Percentiles rank a stretch among this genome's conserved stretches.
Conservation (phyloP, 1,284 basidiomycete species). For the Rhodotorula glutinis region DNA sequence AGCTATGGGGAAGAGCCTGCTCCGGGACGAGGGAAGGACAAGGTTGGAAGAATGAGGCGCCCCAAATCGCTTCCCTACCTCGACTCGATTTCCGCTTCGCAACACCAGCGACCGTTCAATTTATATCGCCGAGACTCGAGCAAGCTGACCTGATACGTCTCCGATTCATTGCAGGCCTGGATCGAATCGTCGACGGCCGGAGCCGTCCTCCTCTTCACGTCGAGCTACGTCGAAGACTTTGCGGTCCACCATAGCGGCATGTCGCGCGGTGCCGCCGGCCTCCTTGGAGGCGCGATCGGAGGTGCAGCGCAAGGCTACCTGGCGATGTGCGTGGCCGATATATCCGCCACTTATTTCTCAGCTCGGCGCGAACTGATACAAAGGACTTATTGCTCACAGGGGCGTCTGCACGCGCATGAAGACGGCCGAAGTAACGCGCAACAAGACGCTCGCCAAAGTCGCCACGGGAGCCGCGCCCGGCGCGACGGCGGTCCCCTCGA, state of each 20-base stretch:
- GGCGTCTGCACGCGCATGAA: conserved; percentile 43
- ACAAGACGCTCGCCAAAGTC: conserved; percentile 67
- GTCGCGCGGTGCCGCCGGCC: conserved; percentile 74
- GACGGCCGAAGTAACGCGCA: conserved; percentile 87
- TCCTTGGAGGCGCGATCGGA: conserved; percentile 94
- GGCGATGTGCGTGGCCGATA: conserved; percentile 62
- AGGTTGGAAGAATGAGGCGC: not conserved
- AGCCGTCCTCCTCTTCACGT: conserved; percentile 89
- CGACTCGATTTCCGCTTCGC: too few species aligned
- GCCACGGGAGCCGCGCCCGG: conserved; percentile 5
- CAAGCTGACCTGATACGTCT: too few species aligned
- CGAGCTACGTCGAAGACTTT: conserved; percentile 83
- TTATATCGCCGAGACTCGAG: too few species aligned
- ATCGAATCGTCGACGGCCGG: conserved; percentile 85
- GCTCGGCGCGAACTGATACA: not conserved
- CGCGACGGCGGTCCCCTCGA: conserved; percentile 55
- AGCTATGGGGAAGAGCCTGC: too few species aligned
- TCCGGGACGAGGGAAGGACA: not conserved
- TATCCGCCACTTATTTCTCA: not conserved
- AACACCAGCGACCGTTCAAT: too few species aligned
- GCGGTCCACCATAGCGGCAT: conserved; percentile 59
- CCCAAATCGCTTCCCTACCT: not conserved
- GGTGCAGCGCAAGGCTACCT: conserved; percentile 98
- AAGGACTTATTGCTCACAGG: not conserved
- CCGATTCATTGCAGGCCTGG: conserved; percentile 21